Evolutionary conservation across 148 eudicot species (phyloP), one percentile per base, ranked within the genome.

Genomic region (Gaultheria prostrata): DNA sequence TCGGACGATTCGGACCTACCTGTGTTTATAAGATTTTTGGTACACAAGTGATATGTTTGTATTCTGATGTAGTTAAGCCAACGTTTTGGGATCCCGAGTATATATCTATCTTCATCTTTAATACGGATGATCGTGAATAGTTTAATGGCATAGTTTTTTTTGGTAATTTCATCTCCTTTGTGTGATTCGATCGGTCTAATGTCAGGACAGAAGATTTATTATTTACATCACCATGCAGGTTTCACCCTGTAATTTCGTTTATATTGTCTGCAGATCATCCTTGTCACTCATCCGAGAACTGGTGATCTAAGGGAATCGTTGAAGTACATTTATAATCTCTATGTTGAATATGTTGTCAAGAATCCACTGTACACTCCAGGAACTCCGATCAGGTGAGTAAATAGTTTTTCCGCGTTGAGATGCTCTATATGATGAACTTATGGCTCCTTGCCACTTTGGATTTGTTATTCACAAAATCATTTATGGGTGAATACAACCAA

Each of bases 321-420:
- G 83, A 95, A 94, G 93, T 94, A 95, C 81, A 94, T 94, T 46
- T 95, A 94, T 88, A 95, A 92, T 86, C 83, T 94, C 86, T 95
- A 93, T 83, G 98, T 94, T 83, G 98, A 95, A 82, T 91, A 95
- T 88, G 97, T 95, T 82, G 98, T 95, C 86, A 95, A 95, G 90
- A 95, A 95, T 89, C 95, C 98, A 72, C 95, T 95, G 21, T 93
- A 93, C 82, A 85, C 89, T 57, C 98, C 98, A n/a, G 98, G 98
- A 87, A 88, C 91, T 88, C 93, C 93, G 26, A 91, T 95, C 76
- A 90, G 87, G 98, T 93, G 35, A 91, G 90, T 89, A 76, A 65
- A 54, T 1, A 11, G 6, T 51, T 30, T 45, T 17, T 51, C 50
- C 14, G 8, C 6, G 14, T 48, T 69, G 50, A 30, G 72, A 2